phyloP scores from a whole-genome alignment of 2,329 filamentous ascomycete species.

The Alternaria novae-zelandiae region DNA sequence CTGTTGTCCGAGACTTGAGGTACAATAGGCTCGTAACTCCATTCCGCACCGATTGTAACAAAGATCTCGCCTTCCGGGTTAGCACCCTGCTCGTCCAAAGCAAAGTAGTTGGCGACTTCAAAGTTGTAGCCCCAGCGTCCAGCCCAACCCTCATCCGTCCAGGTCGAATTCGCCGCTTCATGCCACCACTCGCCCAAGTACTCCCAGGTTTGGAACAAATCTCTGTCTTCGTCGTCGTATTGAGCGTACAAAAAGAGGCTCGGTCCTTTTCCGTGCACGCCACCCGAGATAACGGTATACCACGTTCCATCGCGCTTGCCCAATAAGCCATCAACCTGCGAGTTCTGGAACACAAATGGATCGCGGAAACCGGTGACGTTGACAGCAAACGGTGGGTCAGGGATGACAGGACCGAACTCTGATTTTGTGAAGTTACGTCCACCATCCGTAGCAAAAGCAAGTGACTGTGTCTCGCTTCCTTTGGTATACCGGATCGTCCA shows the following conservation, averaged over 20 bases:
- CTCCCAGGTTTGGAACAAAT: slow-evolving; percentile 49
- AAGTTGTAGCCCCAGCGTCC: slow-evolving; percentile 52
- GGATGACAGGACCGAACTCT: slow-evolving; percentile 48
- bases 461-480: slow-evolving; percentile 55
- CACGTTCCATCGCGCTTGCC: slow-evolving; percentile 45
- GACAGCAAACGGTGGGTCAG: slow-evolving; percentile 48
- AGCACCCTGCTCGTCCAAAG: slow-evolving; percentile 50
- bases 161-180: slow-evolving; percentile 41
- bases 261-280: slow-evolving; percentile 49
- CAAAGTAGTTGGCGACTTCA: slow-evolving; percentile 54
- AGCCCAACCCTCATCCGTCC: slow-evolving; percentile 28
- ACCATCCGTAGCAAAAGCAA: slow-evolving; percentile 52
- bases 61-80: slow-evolving; percentile 51
- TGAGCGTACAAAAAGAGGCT: slow-evolving; percentile 52
- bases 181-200: slow-evolving; percentile 51
- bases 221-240: slow-evolving; percentile 29
- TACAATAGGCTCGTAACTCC: slow-evolving; percentile 50
- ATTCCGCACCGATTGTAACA: slow-evolving; percentile 53
- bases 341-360: slow-evolving; percentile 52
- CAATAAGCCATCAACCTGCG: slow-evolving; percentile 46
- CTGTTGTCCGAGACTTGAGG: slow-evolving; percentile 49
- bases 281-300: slow-evolving; percentile 51
- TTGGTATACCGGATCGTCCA: slow-evolving; percentile 56
- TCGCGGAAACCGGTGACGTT: slow-evolving; percentile 55
- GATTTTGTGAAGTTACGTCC: slow-evolving; percentile 52